A percentile compares a stretch with the other conserved stretches of the same genome.
Evolutionary conservation across 805 yeast genomes (phyloP).

Genomic region (Saccharomycopsis javanensis): DNA sequence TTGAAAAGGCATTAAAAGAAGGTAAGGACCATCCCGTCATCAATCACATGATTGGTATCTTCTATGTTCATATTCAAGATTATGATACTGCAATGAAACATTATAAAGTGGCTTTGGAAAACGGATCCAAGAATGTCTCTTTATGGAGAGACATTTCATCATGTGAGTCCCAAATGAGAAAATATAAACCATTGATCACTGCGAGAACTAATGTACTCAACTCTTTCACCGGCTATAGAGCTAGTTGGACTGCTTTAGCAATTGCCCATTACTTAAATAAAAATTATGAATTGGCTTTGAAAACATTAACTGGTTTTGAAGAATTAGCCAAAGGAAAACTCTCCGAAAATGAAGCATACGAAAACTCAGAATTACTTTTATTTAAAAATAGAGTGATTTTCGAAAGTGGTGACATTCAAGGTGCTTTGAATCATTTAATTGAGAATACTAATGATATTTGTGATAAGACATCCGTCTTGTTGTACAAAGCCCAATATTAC

Average conservation of each 20-base stretch:
- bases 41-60: constrained; percentile 79
- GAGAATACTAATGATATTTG: constrained; percentile 42
- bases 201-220: constrained; percentile 64
- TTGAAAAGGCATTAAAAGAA: constrained; percentile 51
- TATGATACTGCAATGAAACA: constrained; percentile 71
- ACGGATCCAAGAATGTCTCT: constrained; percentile 69
- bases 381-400: constrained; percentile 61
- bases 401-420: constrained; percentile 50
- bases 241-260: constrained; percentile 85
- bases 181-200: constrained; percentile 49
- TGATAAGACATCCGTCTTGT: constrained; percentile 55
- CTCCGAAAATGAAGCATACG: constrained; percentile 57
- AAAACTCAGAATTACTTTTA: constrained; percentile 71
- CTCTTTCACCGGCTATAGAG: constrained; percentile 69
- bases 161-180: constrained; percentile 72
- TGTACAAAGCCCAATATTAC: constrained; percentile 56
- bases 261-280: constrained; percentile 72
- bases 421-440: constrained; percentile 53
- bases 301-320: constrained; percentile 68
- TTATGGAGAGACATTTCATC: constrained; percentile 75
- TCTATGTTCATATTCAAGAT: constrained; percentile 58
- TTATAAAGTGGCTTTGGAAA: constrained; percentile 63
- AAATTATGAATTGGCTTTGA: constrained; percentile 58
- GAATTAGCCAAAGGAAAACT: constrained; percentile 59
- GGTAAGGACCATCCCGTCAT: constrained; percentile 58